A percentile compares a stretch with the other conserved stretches of the same genome.
Evolutionary conservation across 495 filamentous ascomycete species (phyloP).

Genomic region (Daldinia loculata): DNA sequence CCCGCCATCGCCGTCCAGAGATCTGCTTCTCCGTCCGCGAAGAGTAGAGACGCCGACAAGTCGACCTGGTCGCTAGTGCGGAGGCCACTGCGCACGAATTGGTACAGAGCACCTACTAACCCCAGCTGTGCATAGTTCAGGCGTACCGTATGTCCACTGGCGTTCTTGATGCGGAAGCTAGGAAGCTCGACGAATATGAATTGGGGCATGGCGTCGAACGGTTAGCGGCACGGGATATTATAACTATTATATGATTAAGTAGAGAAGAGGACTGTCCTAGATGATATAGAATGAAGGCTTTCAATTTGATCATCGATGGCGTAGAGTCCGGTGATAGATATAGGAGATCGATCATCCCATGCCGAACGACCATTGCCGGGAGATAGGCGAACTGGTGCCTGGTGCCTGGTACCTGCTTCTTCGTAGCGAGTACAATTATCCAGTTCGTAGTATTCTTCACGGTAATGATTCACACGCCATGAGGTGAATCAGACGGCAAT

Average conservation of each 20-base stretch:
- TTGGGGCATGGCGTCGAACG: slow-evolving; percentile 28
- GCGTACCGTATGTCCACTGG: slow-evolving; percentile 31
- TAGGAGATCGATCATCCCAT: slow-evolving; percentile 16
- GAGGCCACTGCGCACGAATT: slow-evolving; percentile 39
- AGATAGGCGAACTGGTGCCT: slow-evolving; percentile 23
- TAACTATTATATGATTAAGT: slow-evolving; percentile 1
- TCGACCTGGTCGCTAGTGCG: slow-evolving; percentile 38
- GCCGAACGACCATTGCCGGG: slow-evolving; percentile 7
- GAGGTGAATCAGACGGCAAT: slow-evolving; percentile 17
- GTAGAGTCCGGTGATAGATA: slow-evolving; percentile 18
- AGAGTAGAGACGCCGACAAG: slow-evolving; percentile 38
- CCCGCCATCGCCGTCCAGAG: slow-evolving; percentile 38
- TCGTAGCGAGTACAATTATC: slow-evolving; percentile 18
- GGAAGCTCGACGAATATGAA: slow-evolving; percentile 48
- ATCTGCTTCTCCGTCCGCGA: slow-evolving; percentile 43
- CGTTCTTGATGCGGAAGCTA: slow-evolving; percentile 43
- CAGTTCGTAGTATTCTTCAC: slow-evolving; percentile 4
- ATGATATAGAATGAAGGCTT: slow-evolving; percentile 11
- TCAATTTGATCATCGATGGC: slow-evolving; percentile 1
- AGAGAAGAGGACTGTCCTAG: neutral
- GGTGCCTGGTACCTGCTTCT: neutral
- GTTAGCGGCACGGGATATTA: neutral
- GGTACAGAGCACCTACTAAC: slow-evolving; percentile 34
- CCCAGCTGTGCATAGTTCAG: slow-evolving; percentile 39
- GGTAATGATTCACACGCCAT: slow-evolving; percentile 2